A percentile compares a stretch with the other conserved stretches of the same genome.
phyloP scores from a whole-genome alignment of 441 rosid genomes.

The Rhodomyrtus psidioides region DNA sequence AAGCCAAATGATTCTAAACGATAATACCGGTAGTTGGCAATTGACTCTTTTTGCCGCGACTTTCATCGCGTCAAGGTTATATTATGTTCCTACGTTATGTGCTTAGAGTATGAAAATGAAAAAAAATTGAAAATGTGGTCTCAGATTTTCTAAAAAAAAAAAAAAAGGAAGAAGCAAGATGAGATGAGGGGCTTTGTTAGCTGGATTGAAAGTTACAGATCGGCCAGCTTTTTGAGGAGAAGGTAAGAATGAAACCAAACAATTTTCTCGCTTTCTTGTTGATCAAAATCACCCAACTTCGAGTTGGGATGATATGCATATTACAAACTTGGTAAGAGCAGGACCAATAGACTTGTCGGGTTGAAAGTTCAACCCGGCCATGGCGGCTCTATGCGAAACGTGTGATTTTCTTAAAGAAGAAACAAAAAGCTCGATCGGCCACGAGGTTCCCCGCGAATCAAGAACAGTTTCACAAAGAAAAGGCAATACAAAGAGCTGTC shows the following conservation, averaged over 20 bases:
- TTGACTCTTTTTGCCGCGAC: not conserved
- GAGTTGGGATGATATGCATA: not conserved
- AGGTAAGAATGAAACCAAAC: not conserved
- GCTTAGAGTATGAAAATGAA: not conserved
- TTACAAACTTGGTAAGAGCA: not conserved
- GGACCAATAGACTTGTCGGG: not conserved
- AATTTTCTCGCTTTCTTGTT: not conserved
- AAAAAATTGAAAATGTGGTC: not conserved
- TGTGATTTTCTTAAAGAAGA: not conserved
- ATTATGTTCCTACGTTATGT: not conserved
- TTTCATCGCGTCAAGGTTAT: not conserved
- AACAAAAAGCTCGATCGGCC: not conserved
- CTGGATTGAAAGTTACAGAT: not conserved
- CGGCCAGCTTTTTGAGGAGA: not conserved
- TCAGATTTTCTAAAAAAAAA: not conserved
- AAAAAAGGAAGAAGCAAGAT: not conserved
- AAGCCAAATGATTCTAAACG: not conserved
- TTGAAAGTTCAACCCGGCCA: not conserved
- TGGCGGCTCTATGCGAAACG: not conserved
- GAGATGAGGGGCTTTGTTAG: not conserved
- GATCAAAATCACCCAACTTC: not conserved
- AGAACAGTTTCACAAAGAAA: not conserved
- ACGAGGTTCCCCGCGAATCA: not conserved
- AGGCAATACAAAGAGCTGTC: not conserved
- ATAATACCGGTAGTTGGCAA: not conserved